Percentiles rank a stretch among this genome's conserved stretches.
Conservation (phyloP, 176 grass and related monocot species). For the Ananas comosus region DNA sequence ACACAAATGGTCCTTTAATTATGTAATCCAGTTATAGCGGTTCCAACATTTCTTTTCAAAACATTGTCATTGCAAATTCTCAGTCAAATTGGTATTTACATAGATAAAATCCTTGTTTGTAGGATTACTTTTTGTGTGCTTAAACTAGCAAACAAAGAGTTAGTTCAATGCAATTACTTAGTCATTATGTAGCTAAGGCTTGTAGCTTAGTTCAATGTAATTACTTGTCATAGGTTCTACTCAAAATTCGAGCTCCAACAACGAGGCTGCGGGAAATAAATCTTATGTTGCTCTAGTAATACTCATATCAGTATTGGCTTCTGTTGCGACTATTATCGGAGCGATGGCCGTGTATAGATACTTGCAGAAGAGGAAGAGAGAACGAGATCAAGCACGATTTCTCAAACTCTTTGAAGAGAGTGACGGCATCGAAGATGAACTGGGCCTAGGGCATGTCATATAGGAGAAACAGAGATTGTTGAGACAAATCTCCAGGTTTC, state of each 20-base stretch:
- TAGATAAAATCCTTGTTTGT: no score
- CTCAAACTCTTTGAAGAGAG: constrained; percentile 88
- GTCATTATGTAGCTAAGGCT: no score
- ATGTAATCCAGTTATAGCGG: no score
- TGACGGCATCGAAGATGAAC: constrained; percentile 84
- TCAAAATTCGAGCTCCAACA: background rate
- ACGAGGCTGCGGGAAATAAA: background rate
- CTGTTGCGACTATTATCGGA: constrained; percentile 32
- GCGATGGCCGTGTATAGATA: constrained; percentile 46
- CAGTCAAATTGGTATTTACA: no score
- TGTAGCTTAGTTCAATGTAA: no score
- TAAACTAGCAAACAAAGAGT: no score
- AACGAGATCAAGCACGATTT: constrained; percentile 71
- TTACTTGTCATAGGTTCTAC: background rate
- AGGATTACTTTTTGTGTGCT: no score
- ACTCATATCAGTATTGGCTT: constrained; percentile 40
- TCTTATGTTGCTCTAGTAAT: constrained; percentile 25
- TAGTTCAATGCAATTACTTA: no score
- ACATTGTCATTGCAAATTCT: no score
- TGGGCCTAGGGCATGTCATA: constrained; percentile 57
- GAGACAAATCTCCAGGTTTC: background rate
- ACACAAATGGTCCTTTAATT: no score
- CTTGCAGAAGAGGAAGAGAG: constrained; percentile 80
- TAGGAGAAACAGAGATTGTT: constrained; percentile 8
- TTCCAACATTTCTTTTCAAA: no score